Conservation (phyloP, 2,329 filamentous ascomycete species). For the Rugonectria rugulosa region DNA sequence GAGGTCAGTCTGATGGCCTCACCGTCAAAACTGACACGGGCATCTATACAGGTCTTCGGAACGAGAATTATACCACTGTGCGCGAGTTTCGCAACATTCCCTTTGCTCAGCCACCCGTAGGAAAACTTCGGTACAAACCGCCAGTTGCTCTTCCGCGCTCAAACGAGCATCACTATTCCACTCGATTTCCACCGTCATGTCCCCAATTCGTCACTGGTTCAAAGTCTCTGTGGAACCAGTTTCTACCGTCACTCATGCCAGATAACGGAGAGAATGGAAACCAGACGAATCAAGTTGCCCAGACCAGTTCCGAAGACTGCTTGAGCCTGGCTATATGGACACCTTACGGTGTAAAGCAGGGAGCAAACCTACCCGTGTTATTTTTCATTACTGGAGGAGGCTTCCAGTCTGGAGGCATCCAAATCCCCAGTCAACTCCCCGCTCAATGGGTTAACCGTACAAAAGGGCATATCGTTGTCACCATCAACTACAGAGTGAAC, state of each 20-base stretch:
- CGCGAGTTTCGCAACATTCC: conserved; percentile 49
- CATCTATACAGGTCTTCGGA: conserved; percentile 44
- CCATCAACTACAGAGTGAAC: conserved; percentile 42
- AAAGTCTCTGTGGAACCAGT: conserved; percentile 11
- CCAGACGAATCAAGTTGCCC: conserved; percentile 5
- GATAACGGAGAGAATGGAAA: conserved; percentile 3
- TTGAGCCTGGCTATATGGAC: conserved; percentile 53
- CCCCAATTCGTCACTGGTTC: conserved; percentile 42
- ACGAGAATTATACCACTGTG: conserved; percentile 42
- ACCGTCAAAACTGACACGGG: conserved; percentile 43
- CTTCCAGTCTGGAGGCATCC: conserved; percentile 36
- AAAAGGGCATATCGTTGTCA: conserved; percentile 40
- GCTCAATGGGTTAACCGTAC: conserved; percentile 40
- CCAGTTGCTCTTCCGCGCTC: conserved; percentile 33
- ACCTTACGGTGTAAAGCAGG: conserved; percentile 48
- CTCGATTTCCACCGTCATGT: conserved; percentile 42
- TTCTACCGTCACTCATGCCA: conserved; percentile 3
- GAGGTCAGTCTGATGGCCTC: conserved; percentile 19
- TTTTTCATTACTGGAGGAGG: conserved; percentile 40
- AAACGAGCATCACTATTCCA: conserved; percentile 35
- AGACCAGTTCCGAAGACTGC: conserved; percentile 40
- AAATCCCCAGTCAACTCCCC: conserved; percentile 40
- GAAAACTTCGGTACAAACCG: conserved; percentile 40
- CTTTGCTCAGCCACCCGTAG: conserved; percentile 46
- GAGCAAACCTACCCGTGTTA: conserved; percentile 42